phyloP scores from a whole-genome alignment of 331 rosid genomes.

The Telfairia occidentalis region DNA sequence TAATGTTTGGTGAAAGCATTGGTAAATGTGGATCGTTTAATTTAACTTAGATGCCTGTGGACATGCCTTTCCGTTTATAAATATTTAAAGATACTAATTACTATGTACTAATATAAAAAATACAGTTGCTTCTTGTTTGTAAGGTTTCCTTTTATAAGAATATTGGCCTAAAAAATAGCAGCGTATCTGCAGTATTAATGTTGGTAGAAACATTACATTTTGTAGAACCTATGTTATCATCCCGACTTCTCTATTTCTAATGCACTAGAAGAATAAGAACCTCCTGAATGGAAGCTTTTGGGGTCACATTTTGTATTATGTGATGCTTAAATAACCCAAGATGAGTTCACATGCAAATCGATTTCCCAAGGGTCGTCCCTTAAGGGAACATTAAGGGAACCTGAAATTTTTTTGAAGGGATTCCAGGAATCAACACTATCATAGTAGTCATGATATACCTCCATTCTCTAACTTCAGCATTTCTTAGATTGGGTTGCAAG shows the following conservation, averaged over 20 bases:
- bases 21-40: neutral
- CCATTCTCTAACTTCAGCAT: slow-evolving; percentile 6
- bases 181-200: no score
- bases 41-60: neutral
- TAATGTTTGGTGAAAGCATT: neutral
- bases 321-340: neutral
- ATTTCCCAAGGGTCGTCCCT: neutral
- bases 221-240: no score
- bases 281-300: neutral
- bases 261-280: neutral
- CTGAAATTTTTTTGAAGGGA: neutral
- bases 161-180: no score
- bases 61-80: neutral
- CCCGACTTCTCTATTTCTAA: no score
- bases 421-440: neutral
- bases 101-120: no score
- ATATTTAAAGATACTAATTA: no score
- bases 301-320: neutral
- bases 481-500: slow-evolving; percentile 69
- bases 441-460: neutral
- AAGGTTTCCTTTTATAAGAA: no score
- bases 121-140: no score
- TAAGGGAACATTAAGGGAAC: neutral
- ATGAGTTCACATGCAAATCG: neutral
- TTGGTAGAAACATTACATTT: no score